Evolutionary conservation across 1,284 basidiomycete species (phyloP).

Genomic region (Sporisorium scitamineum): DNA sequence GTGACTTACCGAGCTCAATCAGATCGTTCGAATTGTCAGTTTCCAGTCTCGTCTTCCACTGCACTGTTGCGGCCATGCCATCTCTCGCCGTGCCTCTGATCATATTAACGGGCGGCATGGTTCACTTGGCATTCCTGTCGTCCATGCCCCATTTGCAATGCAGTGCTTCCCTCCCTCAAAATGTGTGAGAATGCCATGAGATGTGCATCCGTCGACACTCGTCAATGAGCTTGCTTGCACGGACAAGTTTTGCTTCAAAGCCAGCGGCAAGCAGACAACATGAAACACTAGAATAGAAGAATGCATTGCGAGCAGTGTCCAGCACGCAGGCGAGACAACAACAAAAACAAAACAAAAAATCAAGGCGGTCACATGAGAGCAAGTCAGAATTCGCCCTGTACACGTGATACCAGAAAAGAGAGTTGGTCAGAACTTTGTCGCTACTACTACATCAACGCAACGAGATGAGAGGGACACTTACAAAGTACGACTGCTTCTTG

Average conservation of each 20-base stretch:
- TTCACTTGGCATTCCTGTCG: neutral
- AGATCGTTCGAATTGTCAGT: neutral
- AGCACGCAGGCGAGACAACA: neutral
- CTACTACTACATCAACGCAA: neutral
- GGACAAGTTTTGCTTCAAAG: too few relatives aligned
- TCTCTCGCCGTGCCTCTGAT: neutral
- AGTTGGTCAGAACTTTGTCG: neutral
- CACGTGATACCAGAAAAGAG: neutral
- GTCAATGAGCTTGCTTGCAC: neutral
- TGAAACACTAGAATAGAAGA: neutral
- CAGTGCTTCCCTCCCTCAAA: neutral
- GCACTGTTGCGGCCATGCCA: neutral
- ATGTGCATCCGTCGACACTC: neutral
- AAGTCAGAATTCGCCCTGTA: slow-evolving; percentile 17
- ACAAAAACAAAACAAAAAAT: neutral
- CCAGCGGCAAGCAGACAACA: too few relatives aligned
- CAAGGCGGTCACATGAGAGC: slow-evolving; percentile 1
- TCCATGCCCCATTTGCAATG: neutral
- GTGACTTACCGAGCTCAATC: neutral
- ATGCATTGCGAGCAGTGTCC: slow-evolving; percentile 2
- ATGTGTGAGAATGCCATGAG: neutral
- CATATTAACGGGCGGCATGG: neutral
- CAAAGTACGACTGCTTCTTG: slow-evolving; percentile 63
- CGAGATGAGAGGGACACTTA: slow-evolving; percentile 30
- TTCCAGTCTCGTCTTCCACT: too few relatives aligned